Base-by-base conservation (phyloP, 805 yeast genomes). In the Yamadazyma insecticola region DNA sequence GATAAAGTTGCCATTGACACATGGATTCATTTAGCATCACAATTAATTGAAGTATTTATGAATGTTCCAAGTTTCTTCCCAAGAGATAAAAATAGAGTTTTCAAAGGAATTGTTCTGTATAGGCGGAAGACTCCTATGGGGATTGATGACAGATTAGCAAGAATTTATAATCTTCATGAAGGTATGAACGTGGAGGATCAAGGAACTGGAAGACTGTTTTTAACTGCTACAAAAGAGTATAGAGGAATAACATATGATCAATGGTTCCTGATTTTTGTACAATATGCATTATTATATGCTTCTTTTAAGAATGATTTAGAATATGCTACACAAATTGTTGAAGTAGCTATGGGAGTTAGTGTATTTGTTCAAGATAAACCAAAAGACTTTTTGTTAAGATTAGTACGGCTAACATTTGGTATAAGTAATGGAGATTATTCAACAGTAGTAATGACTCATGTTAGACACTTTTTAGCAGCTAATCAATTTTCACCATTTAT, bases 221-320 rank as follows among this genome's bases (percentile, higher is more conserved):
- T 55, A 45, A 71, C 78, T 0, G 72, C 84, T 0, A 69, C 70
- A 9, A 63, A 66, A 1, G 79, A 73, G 45, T 84, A 82, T 48
- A 67, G 95, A 35, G 96, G 96, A 0, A 58, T 88, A 13, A 60
- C 68, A 3, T 84, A 84, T 52, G 83, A 81, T 22, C 72, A 72
- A 22, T 92, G 98, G 98, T 87, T 87, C 53, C 77, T 74, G 40
- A 62, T 90, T 5, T 85, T 88, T 47, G 80, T 88, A 74, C 82
- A 81, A 47, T 77, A 82, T 44, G 79, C 95, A 0, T 53, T 90
- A 21, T 68, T 78, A 15, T 68, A 82, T 29, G 78, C 87, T 0
- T 70, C 70, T 38, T 72, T 67, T 47, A 78, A 76, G 15, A 80
- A 77, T 44, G 90, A 95, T 6, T 57, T 72, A 28, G 74, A 80